phyloP scores from a whole-genome alignment of 805 yeast species.

The Zygoascus ofunaensis region DNA sequence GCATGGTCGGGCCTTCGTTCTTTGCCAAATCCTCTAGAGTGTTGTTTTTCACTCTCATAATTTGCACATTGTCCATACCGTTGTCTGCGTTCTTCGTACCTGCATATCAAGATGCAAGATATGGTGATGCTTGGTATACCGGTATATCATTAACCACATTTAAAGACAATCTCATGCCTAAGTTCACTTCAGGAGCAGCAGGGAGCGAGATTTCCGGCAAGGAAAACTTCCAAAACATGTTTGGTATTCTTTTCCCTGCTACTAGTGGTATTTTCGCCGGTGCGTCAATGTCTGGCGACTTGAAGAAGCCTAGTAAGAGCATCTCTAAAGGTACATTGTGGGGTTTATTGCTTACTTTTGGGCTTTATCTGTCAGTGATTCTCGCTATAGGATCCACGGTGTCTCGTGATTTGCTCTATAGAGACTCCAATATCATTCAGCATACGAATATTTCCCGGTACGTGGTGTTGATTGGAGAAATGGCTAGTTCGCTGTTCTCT shows the following conservation, averaged over 20 bases:
- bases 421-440: conserved; percentile 80
- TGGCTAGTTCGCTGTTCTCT: conserved; percentile 83
- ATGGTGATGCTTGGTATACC: conserved; percentile 39
- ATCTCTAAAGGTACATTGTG: conserved; percentile 91
- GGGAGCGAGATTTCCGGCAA: conserved; percentile 57
- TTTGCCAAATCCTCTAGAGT: conserved; percentile 17
- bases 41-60: conserved; percentile 16
- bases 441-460: conserved; percentile 61
- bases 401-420: conserved; percentile 67
- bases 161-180: conserved; percentile 59
- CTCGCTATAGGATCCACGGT: conserved; percentile 68
- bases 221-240: conserved; percentile 76
- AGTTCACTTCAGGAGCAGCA: conserved; percentile 83
- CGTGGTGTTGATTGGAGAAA: conserved; percentile 76
- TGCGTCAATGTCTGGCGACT: conserved; percentile 96
- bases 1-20: conserved; percentile 19
- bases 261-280: conserved; percentile 99
- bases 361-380: conserved; percentile 71
- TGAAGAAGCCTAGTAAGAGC: conserved; percentile 73
- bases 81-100: conserved; percentile 56
- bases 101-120: conserved; percentile 39
- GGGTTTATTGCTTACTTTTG: conserved; percentile 72
- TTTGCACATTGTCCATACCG: conserved; percentile 42
- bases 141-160: conserved; percentile 70
- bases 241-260: conserved; percentile 96